Percentiles rank a stretch among this genome's conserved stretches.
phyloP scores from a whole-genome alignment of 1,139 yeast species.

The Yamadazyma friedrichii region DNA sequence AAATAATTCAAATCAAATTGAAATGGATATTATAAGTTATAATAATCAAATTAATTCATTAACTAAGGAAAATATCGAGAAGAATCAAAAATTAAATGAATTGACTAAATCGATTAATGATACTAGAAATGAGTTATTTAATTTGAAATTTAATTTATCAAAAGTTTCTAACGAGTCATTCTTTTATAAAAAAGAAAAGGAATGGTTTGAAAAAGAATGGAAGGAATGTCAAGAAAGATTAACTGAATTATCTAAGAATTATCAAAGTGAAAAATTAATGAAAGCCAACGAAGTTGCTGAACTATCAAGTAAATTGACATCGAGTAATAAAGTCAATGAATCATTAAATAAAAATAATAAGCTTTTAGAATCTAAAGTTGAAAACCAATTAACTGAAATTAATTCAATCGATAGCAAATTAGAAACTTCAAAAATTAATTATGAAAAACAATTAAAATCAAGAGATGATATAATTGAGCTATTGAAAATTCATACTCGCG shows the following conservation, averaged over 20 bases:
- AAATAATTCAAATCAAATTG: slow-evolving; percentile 14
- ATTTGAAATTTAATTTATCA: slow-evolving; percentile 41
- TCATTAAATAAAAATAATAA: slow-evolving; percentile 17
- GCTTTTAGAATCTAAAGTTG: slow-evolving; percentile 31
- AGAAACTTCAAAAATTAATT: slow-evolving; percentile 47
- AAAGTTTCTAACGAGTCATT: slow-evolving; percentile 37
- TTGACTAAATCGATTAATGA: slow-evolving; percentile 38
- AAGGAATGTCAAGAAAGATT: slow-evolving; percentile 33
- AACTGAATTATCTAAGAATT: slow-evolving; percentile 39
- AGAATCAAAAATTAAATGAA: slow-evolving; percentile 37
- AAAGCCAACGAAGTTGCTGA: slow-evolving; percentile 31
- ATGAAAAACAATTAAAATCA: slow-evolving; percentile 58
- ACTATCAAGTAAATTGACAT: slow-evolving; percentile 25
- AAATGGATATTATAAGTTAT: slow-evolving; percentile 46
- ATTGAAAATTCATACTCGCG: slow-evolving; percentile 51
- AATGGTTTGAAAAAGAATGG: slow-evolving; percentile 53
- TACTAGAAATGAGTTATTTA: slow-evolving; percentile 34
- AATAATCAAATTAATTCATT: slow-evolving; percentile 53
- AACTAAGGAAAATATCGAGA: slow-evolving; percentile 49
- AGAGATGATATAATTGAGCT: slow-evolving; percentile 65
- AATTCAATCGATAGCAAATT: slow-evolving; percentile 25
- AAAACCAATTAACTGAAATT: slow-evolving; percentile 43
- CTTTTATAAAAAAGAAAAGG: slow-evolving; percentile 35
- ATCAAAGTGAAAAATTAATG: slow-evolving; percentile 35
- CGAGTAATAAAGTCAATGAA: slow-evolving; percentile 22